Evolutionary conservation across 2,329 filamentous ascomycete genomes (phyloP).

Genomic region (Aspergillus flavus): DNA sequence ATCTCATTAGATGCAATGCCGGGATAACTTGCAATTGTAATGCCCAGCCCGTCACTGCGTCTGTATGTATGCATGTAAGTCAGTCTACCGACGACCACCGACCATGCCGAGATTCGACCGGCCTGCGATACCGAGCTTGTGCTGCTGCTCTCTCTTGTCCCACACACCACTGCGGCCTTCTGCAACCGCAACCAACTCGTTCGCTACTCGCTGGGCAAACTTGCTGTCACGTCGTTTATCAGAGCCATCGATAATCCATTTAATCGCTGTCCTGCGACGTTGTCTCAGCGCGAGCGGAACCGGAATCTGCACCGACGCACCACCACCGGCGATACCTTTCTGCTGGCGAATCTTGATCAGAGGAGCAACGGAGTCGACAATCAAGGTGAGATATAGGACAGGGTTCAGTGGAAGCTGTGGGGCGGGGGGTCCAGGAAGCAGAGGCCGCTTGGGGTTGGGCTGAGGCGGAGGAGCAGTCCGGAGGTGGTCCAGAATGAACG

Average conservation of each 20-base stretch:
- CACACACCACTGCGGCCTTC: conserved; percentile 83
- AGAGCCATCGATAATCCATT: conserved; percentile 87
- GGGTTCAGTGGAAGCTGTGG: conserved; percentile 85
- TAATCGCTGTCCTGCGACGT: conserved; percentile 74
- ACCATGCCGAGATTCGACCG: conserved; percentile 65
- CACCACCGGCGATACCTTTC: conserved; percentile 81
- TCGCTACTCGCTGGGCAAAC: conserved; percentile 77
- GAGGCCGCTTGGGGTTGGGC: conserved; percentile 64
- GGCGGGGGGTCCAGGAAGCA: conserved; percentile 71
- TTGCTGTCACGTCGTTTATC: conserved; percentile 73
- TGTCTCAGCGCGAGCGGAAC: conserved; percentile 74
- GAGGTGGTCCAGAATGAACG: conserved; percentile 76
- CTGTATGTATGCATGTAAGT: background rate
- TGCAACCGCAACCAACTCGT: conserved; percentile 83
- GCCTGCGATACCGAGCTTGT: conserved; percentile 77
- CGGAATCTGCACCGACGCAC: conserved; percentile 79
- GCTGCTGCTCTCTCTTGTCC: conserved; percentile 76
- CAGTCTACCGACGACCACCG: conserved; percentile 1
- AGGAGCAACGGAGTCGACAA: conserved; percentile 90
- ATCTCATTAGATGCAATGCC: background rate
- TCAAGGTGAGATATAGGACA: conserved; percentile 82
- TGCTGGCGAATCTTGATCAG: conserved; percentile 77
- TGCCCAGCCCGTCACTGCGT: background rate
- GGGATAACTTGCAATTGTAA: background rate
- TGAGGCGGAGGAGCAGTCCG: conserved; percentile 81